These are phyloP conservation scores for Asterophora lycoperdoides DNA, from an alignment of 768 basidiomycete genomes.

Conservation along the genomic window DNA sequence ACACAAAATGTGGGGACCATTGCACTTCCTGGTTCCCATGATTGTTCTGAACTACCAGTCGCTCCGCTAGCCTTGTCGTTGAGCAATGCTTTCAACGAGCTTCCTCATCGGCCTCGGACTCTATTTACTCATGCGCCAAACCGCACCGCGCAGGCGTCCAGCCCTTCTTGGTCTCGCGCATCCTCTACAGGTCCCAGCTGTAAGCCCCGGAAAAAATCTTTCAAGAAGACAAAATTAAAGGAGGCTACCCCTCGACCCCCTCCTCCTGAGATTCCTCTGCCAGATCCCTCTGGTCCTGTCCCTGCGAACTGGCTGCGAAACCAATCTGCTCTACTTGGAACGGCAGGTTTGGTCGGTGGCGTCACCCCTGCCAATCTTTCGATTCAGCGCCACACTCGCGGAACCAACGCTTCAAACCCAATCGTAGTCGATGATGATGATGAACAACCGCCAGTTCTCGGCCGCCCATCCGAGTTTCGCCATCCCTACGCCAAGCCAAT, in stretches of 20 bases:
- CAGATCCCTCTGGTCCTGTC: constrained; percentile 54
- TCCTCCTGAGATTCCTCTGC: constrained; percentile 56
- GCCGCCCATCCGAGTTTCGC: constrained; percentile 16
- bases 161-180: constrained; percentile 14
- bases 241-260: constrained; percentile 42
- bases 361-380: constrained; percentile 55
- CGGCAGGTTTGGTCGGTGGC: constrained; percentile 65
- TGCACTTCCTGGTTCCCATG: constrained; percentile 96
- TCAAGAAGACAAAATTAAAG: constrained; percentile 31
- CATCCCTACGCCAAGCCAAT: constrained; percentile 25
- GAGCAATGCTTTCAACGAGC: constrained; percentile 30
- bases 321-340: constrained; percentile 67
- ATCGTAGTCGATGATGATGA: constrained; percentile 66
- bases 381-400: constrained; percentile 37
- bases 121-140: constrained; percentile 11
- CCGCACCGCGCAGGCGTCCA: constrained; percentile 6
- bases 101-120: constrained; percentile 38
- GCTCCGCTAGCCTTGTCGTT: constrained; percentile 70
- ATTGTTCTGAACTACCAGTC: constrained; percentile 81
- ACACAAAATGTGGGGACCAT: constrained; percentile 94
- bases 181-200: constrained; percentile 20
- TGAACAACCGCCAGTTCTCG: constrained; percentile 30
- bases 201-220: constrained; percentile 30
- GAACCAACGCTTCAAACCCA: constrained; percentile 56
- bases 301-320: constrained; percentile 72